Evolutionary conservation across 257 asterid genomes (phyloP), one percentile per base, ranked within the genome.

Genomic region (Plantago major): DNA sequence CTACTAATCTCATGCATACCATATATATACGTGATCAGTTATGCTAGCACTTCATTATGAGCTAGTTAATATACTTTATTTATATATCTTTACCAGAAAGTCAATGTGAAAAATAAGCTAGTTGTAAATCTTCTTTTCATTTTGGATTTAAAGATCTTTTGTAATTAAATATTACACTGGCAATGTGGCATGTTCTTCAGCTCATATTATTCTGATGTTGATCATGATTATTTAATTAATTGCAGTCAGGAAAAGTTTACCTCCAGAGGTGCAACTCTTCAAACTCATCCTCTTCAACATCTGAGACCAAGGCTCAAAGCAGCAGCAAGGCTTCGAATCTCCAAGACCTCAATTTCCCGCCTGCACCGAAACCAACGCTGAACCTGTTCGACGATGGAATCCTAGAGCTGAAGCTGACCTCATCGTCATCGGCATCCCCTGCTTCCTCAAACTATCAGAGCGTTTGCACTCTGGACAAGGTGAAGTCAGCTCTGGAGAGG

Each of bases 171-270:
- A 33, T 33, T 22, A 22, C 26, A 22, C n/a, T 22, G 26, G 26
- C 26, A 22, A 22, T 22, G 26, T 22, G 26, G 40, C 40, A 33
- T 33, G 8, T 33, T 3, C 40, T 33, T 33, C 8, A 33, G 40
- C 26, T 22, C 26, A 22, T 22, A 22, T 22, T 22, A 22, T 22
- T 22, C 26, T 46, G 7, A 7, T n/a, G 11, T 46, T 61, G 9
- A 33, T 7, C 33, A 9, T 48, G 9, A 15, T 6, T 62, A 11
- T 48, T 50, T 15, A 33, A 55, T 65, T 12, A 17, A 55, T 64
- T 73, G 66, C 95, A 90, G 97, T 84, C 96, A 0, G 96, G 97
- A 7, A 83, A 84, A 73, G 95, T 87, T 14, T 90, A 78, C 61
- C 73, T 90, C 42, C 95, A 90, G 66, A 73, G 77, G 57, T 78